Base-by-base conservation (phyloP, 1,284 basidiomycete genomes). In the Melampsora americana region DNA sequence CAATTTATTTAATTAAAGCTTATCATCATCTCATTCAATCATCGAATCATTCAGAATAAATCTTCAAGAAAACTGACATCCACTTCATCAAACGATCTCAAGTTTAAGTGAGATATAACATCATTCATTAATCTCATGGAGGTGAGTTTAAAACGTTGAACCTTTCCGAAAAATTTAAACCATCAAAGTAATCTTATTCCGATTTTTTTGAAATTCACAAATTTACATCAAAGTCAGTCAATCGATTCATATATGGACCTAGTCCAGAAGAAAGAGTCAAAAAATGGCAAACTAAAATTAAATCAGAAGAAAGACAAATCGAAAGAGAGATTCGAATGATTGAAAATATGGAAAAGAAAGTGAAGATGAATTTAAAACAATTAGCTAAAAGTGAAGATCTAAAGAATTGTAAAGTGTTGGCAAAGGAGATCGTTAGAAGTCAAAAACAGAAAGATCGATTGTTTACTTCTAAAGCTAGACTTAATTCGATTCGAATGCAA, bases 321-420 rank as follows among this genome's bases (percentile, higher is more conserved):
- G 95, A 97, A 80, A 86, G 92, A 83, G 94, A 96, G 85, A 93
- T 94, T 86, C 90, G 89, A 85, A 91, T 96, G 90, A 88, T 99
- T 73, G 94, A 98, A 79, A 83, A 86, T 23, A 92, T 91, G 1
- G 91, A 90, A 12, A 86, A 86, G 77, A 95, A 95, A 84, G 93
- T 90, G 7, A 89, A 90, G 61, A 85, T 86, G 78, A 88, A 90
- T 60, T 89, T 98, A 73, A 98, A 96, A 85, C 90, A 92, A 80
- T 87, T 98, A 26, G 96, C 95, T 14, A 87, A 87, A 79, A 95
- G 95, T 82, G 93, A 93, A 53, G 95, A 99, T 82, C 87, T 90
- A 68, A 95, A 95, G 85, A 93, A 90, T 77, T 95, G 95, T 1
- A 89, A 91, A 73, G 90, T 97, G 81, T 86, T 99, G 46, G 94